phyloP scores from a whole-genome alignment of 2,329 filamentous ascomycete species.

The Boeremia exigua region DNA sequence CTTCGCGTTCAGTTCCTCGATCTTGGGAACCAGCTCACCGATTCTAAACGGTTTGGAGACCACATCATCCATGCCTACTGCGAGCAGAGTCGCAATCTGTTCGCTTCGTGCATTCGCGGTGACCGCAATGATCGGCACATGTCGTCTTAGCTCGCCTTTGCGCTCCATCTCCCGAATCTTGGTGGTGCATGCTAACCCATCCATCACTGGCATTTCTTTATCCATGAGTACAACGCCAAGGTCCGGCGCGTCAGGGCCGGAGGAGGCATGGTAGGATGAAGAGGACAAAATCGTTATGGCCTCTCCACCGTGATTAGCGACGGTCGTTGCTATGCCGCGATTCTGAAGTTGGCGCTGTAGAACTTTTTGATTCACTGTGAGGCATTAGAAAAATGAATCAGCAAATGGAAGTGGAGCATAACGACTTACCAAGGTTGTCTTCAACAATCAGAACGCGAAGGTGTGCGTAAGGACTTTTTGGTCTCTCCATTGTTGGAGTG shows the following conservation, averaged over 20 bases:
- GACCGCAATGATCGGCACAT: conserved; percentile 51
- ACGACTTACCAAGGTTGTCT: conserved; percentile 44
- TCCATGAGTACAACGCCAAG: conserved; percentile 47
- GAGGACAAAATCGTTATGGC: conserved; percentile 53
- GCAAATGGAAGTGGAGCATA: too few relatives aligned
- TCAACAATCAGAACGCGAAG: conserved; percentile 52
- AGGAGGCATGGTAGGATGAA: conserved; percentile 51
- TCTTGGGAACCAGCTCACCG: conserved; percentile 57
- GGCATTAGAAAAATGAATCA: not conserved
- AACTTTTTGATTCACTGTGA: conserved; percentile 57
- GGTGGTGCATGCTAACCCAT: conserved; percentile 48
- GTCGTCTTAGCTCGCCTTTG: conserved; percentile 40
- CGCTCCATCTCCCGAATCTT: conserved; percentile 47
- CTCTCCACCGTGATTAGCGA: conserved; percentile 59
- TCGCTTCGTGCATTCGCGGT: conserved; percentile 51
- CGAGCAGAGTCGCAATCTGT: conserved; percentile 48
- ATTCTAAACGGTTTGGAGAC: conserved; percentile 60
- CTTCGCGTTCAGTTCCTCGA: conserved; percentile 53
- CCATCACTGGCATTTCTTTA: conserved; percentile 53
- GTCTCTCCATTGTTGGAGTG: conserved; percentile 5
- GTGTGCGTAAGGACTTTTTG: conserved; percentile 24
- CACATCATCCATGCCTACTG: conserved; percentile 56
- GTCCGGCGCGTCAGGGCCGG: conserved; percentile 29
- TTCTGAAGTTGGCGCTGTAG: conserved; percentile 58
- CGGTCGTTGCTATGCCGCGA: conserved; percentile 53